These are phyloP conservation scores for Clohesyomyces aquaticus DNA, from an alignment of 495 filamentous ascomycete genomes.

Conservation along the genomic window DNA sequence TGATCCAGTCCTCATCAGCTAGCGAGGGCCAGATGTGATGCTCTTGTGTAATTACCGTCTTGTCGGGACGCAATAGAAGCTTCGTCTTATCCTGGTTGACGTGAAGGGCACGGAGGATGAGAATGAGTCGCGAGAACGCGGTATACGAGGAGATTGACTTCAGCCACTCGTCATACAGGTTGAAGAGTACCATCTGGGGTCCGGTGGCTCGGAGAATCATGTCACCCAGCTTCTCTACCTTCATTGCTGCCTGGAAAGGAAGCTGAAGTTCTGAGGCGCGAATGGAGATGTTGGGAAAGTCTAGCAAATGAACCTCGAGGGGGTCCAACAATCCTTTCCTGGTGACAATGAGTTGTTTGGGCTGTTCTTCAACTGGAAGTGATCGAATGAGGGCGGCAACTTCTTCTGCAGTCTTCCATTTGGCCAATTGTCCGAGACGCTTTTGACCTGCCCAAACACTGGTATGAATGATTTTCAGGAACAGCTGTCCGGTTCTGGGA, in stretches of 20 bases:
- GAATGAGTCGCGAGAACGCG: constrained; percentile 92
- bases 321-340: constrained; percentile 97
- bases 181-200: constrained; percentile 99
- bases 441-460: constrained; percentile 99
- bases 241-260: constrained; percentile 99
- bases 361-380: constrained; percentile 96
- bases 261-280: constrained; percentile 96
- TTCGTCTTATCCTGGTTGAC: constrained; percentile 99
- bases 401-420: constrained; percentile 99
- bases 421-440: constrained; percentile 96
- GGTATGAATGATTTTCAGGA: constrained; percentile 99
- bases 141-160: constrained; percentile 99
- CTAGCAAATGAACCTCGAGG: constrained; percentile 93
- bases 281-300: constrained; percentile 99
- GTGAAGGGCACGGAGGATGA: constrained; percentile 94
- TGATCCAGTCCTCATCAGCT: constrained; percentile 97
- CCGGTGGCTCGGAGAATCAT: constrained; percentile 99
- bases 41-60: constrained; percentile 96
- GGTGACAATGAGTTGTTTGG: constrained; percentile 98
- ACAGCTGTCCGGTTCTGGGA: constrained; percentile 93
- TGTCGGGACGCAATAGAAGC: constrained; percentile 94
- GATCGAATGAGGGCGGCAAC: constrained; percentile 97
- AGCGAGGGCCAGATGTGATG: constrained; percentile 98
- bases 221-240: constrained; percentile 97
- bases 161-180: constrained; percentile 98